These are phyloP conservation scores for Plasmopara viticola DNA, from an alignment of 352 stramenopile genomes.

Conservation along the genomic window DNA sequence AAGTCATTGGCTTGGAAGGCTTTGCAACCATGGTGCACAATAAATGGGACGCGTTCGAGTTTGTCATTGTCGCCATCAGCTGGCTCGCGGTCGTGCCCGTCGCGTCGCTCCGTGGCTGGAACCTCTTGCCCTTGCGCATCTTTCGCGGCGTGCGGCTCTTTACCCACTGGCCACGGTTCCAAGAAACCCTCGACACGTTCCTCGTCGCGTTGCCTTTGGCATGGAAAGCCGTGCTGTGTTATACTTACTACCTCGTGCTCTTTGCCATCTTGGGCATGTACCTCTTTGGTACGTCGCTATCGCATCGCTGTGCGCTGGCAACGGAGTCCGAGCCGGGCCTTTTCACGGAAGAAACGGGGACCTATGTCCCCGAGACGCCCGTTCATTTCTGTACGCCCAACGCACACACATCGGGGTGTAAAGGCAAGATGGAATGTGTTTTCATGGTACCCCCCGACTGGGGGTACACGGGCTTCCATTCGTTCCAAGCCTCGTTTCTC, in stretches of 20 bases:
- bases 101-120: conserved; percentile 45
- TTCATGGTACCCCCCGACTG: conserved; percentile 54
- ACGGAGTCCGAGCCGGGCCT: conserved; percentile 19
- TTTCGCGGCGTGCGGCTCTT: conserved; percentile 65
- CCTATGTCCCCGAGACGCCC: conserved; percentile 45
- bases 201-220: conserved; percentile 65
- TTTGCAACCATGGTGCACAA: conserved; percentile 44
- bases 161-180: conserved; percentile 70
- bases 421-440: conserved; percentile 43
- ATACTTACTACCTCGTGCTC: conserved; percentile 82
- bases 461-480: conserved; percentile 78
- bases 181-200: conserved; percentile 77
- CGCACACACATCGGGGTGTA: conserved; percentile 17
- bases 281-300: conserved; percentile 78
- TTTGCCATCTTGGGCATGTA: conserved; percentile 86
- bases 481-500: conserved; percentile 75
- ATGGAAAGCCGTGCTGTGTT: conserved; percentile 64
- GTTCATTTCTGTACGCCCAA: conserved; percentile 45
- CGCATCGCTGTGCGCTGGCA: conserved; percentile 54
- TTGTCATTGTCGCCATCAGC: conserved; percentile 50
- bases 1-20: conserved; percentile 60
- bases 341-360: conserved; percentile 14
- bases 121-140: conserved; percentile 65
- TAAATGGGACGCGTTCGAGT: conserved; percentile 71
- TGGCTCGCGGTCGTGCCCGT: conserved; percentile 51